These are phyloP conservation scores for Jimgerdemannia flammicorona DNA, from an alignment of 192 early-diverging fungal species.

Conservation along the genomic window DNA sequence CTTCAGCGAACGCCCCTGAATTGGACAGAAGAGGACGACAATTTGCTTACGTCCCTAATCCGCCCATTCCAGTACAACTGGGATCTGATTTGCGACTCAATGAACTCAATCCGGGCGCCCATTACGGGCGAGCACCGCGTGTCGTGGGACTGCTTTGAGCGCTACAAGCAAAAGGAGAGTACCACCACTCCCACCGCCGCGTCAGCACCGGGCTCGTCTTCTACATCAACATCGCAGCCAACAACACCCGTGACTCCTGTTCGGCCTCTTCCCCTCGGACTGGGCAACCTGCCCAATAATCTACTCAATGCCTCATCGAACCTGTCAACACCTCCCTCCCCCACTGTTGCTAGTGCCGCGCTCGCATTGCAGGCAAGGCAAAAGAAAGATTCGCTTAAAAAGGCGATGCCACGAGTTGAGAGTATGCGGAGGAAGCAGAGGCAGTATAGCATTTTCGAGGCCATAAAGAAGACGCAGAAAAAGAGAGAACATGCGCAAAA, in stretches of 20 bases:
- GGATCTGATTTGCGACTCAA: conserved; percentile 58
- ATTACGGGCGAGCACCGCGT: conserved; percentile 46
- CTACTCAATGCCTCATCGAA: conserved; percentile 15
- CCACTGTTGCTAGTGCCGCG: conserved; percentile 14
- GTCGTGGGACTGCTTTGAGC: conserved; percentile 64
- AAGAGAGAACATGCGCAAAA: conserved; percentile 49
- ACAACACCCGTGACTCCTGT: not conserved
- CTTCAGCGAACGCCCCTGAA: conserved; percentile 27
- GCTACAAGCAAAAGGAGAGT: conserved; percentile 52
- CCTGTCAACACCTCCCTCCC: conserved; percentile 22
- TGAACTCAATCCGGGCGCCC: conserved; percentile 46
- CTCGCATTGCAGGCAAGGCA: conserved; percentile 22
- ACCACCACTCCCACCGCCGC: conserved; percentile 10
- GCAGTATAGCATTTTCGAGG: conserved; percentile 53
- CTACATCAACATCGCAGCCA: not conserved
- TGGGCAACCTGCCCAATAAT: conserved; percentile 4
- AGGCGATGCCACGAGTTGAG: conserved; percentile 12
- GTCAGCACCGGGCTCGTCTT: not conserved
- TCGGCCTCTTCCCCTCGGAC: not conserved
- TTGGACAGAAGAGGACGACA: conserved; percentile 56
- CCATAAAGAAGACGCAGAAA: conserved; percentile 55
- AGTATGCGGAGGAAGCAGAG: conserved; percentile 29
- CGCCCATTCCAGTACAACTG: conserved; percentile 61
- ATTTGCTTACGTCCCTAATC: conserved; percentile 48
- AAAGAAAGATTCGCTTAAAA: conserved; percentile 37